Evolutionary conservation across 2,329 filamentous ascomycete genomes (phyloP), one percentile per base, ranked within the genome.

Genomic region (Cytospora schulzeri): DNA sequence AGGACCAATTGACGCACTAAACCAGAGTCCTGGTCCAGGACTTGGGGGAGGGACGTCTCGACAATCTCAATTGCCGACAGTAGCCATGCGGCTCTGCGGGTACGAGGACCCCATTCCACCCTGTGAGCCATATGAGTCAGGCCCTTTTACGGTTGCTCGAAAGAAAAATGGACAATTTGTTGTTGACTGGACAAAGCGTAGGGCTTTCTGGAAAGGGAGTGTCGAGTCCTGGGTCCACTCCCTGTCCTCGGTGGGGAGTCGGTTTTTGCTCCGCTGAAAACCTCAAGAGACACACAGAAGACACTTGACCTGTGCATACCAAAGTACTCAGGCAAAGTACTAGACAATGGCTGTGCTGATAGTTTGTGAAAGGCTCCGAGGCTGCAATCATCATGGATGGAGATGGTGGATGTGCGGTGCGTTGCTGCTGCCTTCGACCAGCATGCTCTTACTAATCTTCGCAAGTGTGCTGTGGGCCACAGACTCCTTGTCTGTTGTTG

Each of bases 61-160:
- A 17, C 8, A 51, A 2, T 14, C 9, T 17, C 45, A 45, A 50
- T 22, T 50, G n/a, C 60, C 52, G 59, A 28, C 28, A 35, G 17
- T 59, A 22, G 12, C 33, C 38, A 51, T 56, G 52, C 53, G 52
- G 60, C 60, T 62, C 60, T 56, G 58, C 50, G 52, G 11, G 8
- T 24, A 22, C 24, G n/a, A 12, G 14, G 8, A 12, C 3, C 5
- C 8, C n/a, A 19, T 4, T 19, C 11, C 17, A 41, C 17, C 17
- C 9, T 22, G n/a, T 22, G 41, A 22, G n/a, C n/a, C 45, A 12
- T 11, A n/a, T 48, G 45, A 48, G 45, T 48, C 45, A 48, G 45
- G 45, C 45, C 45, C n/a, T 41, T 5, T n/a, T n/a, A n/a, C n/a
- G n/a, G n/a, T n/a, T n/a, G 15, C 4, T 8, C 19, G 38, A n/a